These are phyloP conservation scores for Aquanectria penicillioides DNA, from an alignment of 2,329 filamentous ascomycete genomes.

Conservation along the genomic window DNA sequence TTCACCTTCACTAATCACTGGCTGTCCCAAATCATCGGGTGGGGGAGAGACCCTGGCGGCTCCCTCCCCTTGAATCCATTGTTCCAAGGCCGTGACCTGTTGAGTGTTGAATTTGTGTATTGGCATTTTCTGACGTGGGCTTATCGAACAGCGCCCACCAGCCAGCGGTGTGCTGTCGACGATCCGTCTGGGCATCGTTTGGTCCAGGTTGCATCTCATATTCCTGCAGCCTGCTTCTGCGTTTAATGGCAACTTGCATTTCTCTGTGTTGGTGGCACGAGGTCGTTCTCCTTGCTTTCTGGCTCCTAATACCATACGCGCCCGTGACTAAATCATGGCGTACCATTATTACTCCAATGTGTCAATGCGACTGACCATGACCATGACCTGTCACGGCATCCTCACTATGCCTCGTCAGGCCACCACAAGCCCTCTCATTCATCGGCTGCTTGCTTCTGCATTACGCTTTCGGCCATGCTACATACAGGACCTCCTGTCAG, in stretches of 20 bases:
- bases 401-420: slow-evolving; percentile 15
- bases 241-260: too few relatives aligned
- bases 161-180: background rate
- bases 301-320: too few relatives aligned
- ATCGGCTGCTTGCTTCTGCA: background rate
- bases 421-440: slow-evolving; percentile 8
- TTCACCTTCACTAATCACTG: too few relatives aligned
- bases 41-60: too few relatives aligned
- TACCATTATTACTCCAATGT: too few relatives aligned
- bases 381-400: slow-evolving; percentile 11
- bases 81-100: too few relatives aligned
- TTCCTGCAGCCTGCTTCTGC: too few relatives aligned
- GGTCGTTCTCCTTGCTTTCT: too few relatives aligned
- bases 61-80: too few relatives aligned
- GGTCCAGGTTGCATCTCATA: background rate
- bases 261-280: slow-evolving; percentile 1
- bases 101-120: background rate
- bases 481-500: background rate
- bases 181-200: background rate
- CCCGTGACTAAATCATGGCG: too few relatives aligned
- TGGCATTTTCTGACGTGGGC: background rate
- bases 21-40: too few relatives aligned
- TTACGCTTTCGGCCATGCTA: slow-evolving; percentile 1
- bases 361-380: too few relatives aligned
- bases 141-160: background rate